A percentile compares a stretch with the other conserved stretches of the same genome.
Evolutionary conservation across 2,329 filamentous ascomycete genomes (phyloP).

Genomic region (Moelleriella libera): DNA sequence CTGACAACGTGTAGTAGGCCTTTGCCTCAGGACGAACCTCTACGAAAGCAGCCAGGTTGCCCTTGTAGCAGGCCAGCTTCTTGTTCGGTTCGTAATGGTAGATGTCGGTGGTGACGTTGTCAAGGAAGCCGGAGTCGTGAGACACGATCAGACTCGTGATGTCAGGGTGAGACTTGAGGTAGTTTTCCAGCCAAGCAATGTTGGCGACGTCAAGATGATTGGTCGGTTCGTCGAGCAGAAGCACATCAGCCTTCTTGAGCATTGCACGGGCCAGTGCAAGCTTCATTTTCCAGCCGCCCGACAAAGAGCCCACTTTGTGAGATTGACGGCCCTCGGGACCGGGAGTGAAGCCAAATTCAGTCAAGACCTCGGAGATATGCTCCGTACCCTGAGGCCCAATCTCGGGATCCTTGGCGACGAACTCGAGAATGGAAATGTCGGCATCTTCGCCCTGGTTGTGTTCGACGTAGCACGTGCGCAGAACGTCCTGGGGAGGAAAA

Average conservation of each 20-base stretch:
- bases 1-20: slow-evolving; percentile 93
- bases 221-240: slow-evolving; percentile 94
- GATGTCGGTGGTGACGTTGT: slow-evolving; percentile 95
- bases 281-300: slow-evolving; percentile 99
- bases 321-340: slow-evolving; percentile 81
- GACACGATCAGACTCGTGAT: slow-evolving; percentile 97
- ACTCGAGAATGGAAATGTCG: slow-evolving; percentile 89
- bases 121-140: slow-evolving; percentile 95
- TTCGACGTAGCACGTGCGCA: slow-evolving; percentile 95
- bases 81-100: slow-evolving; percentile 96
- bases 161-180: slow-evolving; percentile 87
- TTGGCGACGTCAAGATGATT: slow-evolving; percentile 97
- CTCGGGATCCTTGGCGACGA: slow-evolving; percentile 77
- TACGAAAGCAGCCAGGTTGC: slow-evolving; percentile 75
- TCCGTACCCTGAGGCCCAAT: slow-evolving; percentile 67
- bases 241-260: slow-evolving; percentile 91
- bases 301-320: slow-evolving; percentile 84
- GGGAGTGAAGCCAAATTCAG: slow-evolving; percentile 85
- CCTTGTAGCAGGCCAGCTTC: slow-evolving; percentile 80
- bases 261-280: slow-evolving; percentile 89
- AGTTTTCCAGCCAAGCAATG: slow-evolving; percentile 89
- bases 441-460: slow-evolving; percentile 98
- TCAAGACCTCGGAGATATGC: slow-evolving; percentile 69
- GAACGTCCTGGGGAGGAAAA: slow-evolving; percentile 81
- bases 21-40: slow-evolving; percentile 84